Base-by-base conservation (phyloP, 345 rosid species). In the Pugionium cornutum region DNA sequence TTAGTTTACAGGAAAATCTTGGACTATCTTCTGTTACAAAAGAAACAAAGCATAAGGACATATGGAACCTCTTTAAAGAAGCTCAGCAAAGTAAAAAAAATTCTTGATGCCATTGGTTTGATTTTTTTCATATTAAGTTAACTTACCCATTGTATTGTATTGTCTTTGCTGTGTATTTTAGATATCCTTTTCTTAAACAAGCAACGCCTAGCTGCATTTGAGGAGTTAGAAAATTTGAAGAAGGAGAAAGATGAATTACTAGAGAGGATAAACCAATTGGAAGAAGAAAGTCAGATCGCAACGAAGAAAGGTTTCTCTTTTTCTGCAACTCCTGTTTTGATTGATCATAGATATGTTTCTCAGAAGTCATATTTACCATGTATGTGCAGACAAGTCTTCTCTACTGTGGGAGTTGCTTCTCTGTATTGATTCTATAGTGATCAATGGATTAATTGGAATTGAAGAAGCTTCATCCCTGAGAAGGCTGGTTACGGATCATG, bases 341-440 rank as follows among this genome's bases (percentile, higher is more conserved):
- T 42, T 7, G 31, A 31, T 59, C 5, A 31, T 34, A n/a, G 62
- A 35, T 69, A 11, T 45, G 51, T 9, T 59, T 32, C 37, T 57
- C 36, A 34, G 2, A 41, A 7, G 40, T 50, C 42, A 10, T 9
- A 8, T 66, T 64, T n/a, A 57, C 50, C 48, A 63, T 49, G 27
- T 53, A 7, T 67, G 53, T 76, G 69, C 85, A 87, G 91, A 83
- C 66, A 77, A 76, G 62, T 76, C 69, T 39, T 81, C 86, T 62
- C 6, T 75, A 44, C 68, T 68, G 41, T 87, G 88, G 88, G 83
- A 85, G 80, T 76, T 89, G 66, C 82, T 89, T 69, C 89, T 80
- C 57, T 83, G 89, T 58, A 77, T 90, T 46, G 97, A 90, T 64
- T 78, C 95, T 8, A 77, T 90, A 92, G 86, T 87, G 67, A 83